Evolutionary conservation across 345 rosid species (phyloP).

Genomic region (Schrenkiella parvula): DNA sequence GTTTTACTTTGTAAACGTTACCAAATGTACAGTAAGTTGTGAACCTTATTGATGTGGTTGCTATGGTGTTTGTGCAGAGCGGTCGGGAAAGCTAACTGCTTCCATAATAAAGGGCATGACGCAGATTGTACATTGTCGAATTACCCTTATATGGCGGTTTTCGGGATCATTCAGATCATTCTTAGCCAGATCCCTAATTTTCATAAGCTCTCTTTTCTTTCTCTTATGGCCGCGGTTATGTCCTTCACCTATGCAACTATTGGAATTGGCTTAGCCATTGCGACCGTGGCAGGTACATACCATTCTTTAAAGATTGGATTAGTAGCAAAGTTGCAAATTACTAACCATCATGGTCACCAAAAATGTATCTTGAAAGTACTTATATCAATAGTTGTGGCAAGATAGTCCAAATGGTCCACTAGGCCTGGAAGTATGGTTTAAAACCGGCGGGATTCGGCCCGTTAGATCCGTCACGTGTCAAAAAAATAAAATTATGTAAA

Average conservation of each 20-base stretch:
- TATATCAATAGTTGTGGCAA: background rate
- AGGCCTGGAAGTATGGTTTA: too few species aligned
- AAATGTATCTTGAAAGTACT: background rate
- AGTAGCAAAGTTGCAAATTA: background rate
- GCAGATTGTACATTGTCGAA: constrained; percentile 48
- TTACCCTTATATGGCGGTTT: constrained; percentile 60
- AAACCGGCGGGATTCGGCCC: too few species aligned
- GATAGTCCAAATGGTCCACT: background rate
- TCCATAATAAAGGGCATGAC: constrained; percentile 56
- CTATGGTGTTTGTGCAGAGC: constrained; percentile 49
- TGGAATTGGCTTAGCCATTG: constrained; percentile 78
- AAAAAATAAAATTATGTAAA: too few species aligned
- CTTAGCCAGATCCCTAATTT: constrained; percentile 86
- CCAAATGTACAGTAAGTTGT: background rate
- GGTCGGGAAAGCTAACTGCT: constrained; percentile 66
- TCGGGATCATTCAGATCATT: constrained; percentile 59
- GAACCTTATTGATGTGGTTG: background rate
- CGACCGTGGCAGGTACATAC: constrained; percentile 35
- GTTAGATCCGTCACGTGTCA: too few species aligned
- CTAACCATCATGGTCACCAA: background rate
- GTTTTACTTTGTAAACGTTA: background rate
- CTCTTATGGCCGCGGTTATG: constrained; percentile 82
- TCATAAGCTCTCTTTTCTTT: constrained; percentile 84
- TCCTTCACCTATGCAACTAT: constrained; percentile 74
- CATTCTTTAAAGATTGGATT: background rate